Conservation (phyloP, 495 filamentous ascomycete species). For the Penicillium steckii region DNA sequence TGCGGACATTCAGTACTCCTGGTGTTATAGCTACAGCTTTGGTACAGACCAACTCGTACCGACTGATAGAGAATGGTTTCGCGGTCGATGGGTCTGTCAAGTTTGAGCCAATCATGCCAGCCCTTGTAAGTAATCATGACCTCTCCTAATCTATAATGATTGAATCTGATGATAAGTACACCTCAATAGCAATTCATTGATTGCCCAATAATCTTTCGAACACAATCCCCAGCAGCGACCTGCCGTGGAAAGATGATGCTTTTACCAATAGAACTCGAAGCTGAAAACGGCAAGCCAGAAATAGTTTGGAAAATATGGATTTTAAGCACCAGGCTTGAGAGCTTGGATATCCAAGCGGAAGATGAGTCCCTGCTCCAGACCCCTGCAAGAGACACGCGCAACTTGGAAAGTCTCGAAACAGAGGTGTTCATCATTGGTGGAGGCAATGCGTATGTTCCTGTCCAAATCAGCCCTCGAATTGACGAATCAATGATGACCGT, state of each 20-base stretch:
- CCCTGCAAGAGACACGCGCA: not conserved
- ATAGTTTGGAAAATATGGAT: conserved; percentile 27
- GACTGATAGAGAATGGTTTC: conserved; percentile 13
- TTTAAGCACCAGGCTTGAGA: conserved; percentile 17
- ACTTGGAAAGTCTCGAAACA: conserved; percentile 5
- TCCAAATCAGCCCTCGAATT: not conserved
- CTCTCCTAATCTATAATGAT: no score
- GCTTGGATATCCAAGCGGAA: conserved; percentile 14
- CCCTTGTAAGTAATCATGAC: conserved; percentile 12
- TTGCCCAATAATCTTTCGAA: conserved; percentile 17
- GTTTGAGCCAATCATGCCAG: conserved; percentile 13
- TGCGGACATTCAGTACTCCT: conserved; percentile 16
- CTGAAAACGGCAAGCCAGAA: not conserved
- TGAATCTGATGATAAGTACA: no score
- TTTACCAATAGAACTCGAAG: conserved; percentile 10
- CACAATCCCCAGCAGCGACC: conserved; percentile 13
- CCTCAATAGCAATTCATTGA: conserved; percentile 24
- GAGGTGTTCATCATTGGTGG: conserved; percentile 27
- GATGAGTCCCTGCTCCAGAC: conserved; percentile 8
- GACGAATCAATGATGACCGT: not conserved
- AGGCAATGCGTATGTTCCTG: conserved; percentile 21
- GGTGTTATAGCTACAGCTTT: conserved; percentile 12
- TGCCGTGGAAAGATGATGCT: conserved; percentile 20
- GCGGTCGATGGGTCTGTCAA: conserved; percentile 15
- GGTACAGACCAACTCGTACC: conserved; percentile 13